Evolutionary conservation across 352 stramenopile species (phyloP), one percentile per base, ranked within the genome.

Genomic region (Globisporangium rhizosaccharum): DNA sequence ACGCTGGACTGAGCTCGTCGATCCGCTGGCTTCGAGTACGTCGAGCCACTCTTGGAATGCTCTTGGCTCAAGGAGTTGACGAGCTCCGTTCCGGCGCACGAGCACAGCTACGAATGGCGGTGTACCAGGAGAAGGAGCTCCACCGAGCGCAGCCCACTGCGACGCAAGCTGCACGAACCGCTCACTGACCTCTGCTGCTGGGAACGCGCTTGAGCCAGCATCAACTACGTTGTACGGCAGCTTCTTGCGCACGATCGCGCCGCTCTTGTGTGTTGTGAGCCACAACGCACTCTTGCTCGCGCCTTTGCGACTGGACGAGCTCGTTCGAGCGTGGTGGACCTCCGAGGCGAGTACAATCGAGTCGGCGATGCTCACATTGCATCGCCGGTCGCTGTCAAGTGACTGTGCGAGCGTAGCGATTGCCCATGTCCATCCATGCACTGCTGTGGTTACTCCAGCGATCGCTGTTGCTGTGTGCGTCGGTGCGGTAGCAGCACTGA

Each of bases 251-350:
- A 66, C 58, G 46, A 85, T 60, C 9, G 63, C 41, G 7, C 74
- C 74, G 37, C 70, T 81, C 65, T 81, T 87, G 1, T 72, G 62
- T 10, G 72, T 82, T 56, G 81, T 79, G 12, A 86, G n/a, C 76
- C 76, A 86, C 30, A 67, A 25, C 5, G 62, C 53, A 10, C 36
- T 46, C 23, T 25, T 28, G 14, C 44, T 53, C 11, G n/a, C 23
- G 15, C 3, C 20, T 25, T 61, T 54, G 20, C 33, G 37, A 47
- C 39, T 49, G 39, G 20, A 51, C 23, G 41, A 26, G 18, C 6
- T 42, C 11, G 12, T 30, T 30, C 10, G 20, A 30, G 18, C 25
- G 20, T 11, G 5, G 61, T 53, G 18, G 26, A 17, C 23, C 65
- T 62, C 26, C 51, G 57, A 28, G 61, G 58, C 33, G 57, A 75